These are phyloP conservation scores for Calonectria naviculata DNA, from an alignment of 2,329 filamentous ascomycete species.

Conservation along the genomic window DNA sequence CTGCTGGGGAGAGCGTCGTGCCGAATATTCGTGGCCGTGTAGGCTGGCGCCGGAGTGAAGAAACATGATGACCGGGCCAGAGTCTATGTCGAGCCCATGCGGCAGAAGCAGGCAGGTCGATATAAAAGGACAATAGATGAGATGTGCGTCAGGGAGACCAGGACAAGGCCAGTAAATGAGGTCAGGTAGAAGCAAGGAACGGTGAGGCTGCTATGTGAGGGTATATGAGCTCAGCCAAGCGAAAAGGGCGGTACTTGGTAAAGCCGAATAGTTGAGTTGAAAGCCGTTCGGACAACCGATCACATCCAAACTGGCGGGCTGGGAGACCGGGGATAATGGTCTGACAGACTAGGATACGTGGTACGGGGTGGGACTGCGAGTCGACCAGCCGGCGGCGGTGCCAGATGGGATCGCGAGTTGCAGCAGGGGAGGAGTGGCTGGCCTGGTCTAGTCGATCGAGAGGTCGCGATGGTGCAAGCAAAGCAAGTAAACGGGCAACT, in stretches of 20 bases:
- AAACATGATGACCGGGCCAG: slow-evolving; percentile 58
- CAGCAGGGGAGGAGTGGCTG: background rate
- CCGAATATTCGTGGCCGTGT: slow-evolving; percentile 70
- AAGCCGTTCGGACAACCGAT: slow-evolving; percentile 31
- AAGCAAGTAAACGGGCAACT: background rate
- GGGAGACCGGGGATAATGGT: slow-evolving; percentile 34
- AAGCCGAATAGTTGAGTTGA: slow-evolving; percentile 31
- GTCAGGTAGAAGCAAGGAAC: slow-evolving; percentile 3
- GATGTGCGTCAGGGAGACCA: slow-evolving; percentile 1
- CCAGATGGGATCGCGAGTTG: slow-evolving; percentile 8
- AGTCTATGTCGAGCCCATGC: slow-evolving; percentile 30
- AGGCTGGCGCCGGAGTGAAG: slow-evolving; percentile 69
- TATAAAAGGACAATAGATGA: slow-evolving; percentile 4
- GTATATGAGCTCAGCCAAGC: slow-evolving; percentile 31
- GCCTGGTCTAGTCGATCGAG: background rate
- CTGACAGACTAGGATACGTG: slow-evolving; percentile 41
- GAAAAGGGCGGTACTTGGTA: slow-evolving; percentile 20
- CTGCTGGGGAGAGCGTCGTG: slow-evolving; percentile 45
- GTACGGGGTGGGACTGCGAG: slow-evolving; percentile 32
- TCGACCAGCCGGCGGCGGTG: slow-evolving; percentile 17
- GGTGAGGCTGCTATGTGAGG: slow-evolving; percentile 18
- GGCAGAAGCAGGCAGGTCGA: slow-evolving; percentile 23
- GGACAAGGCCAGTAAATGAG: slow-evolving; percentile 14
- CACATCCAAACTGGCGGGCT: slow-evolving; percentile 38
- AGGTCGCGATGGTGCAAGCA: background rate